Evolutionary conservation across 2,329 filamentous ascomycete genomes (phyloP), one percentile per base, ranked within the genome.

Genomic region (Botrytis deweyae): DNA sequence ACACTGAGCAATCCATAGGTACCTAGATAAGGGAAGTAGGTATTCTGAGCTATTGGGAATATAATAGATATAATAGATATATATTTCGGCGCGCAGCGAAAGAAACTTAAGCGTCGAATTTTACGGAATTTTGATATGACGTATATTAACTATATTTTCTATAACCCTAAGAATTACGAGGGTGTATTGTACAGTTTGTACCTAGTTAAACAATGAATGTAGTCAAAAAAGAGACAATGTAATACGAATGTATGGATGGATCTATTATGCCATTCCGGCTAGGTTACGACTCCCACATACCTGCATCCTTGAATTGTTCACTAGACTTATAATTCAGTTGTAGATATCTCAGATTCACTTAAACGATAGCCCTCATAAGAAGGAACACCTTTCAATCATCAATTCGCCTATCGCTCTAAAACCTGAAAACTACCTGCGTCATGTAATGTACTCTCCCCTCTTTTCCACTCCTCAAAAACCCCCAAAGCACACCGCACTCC

Each of bases 321-420:
- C 14, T 58, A 18, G 25, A 58, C n/a, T 18, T 55, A n/a, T 55
- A 7, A 29, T 33, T 58, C 52, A 29, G 3, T 58, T 18, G 29
- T 18, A 58, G 14, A 29, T 33, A 18, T 58, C 14, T 29, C n/a
- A 33, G 25, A 9, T 58, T 29, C 52, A 58, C 52, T 29, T 33
- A 29, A 33, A 18, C 7, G n/a, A 29, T 58, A 18, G 14, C 52
- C 14, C 52, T 29, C 6, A 29, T 18, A 29, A 58, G 22, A n/a
- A n/a, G 14, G 38, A 40, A 29, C 58, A 29, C 18, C 58, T 36
- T 22, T 36, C 18, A 36, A 40, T 68, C 65, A 42, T 68, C 36
- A 68, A 58, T 68, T 68, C 46, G n/a, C 36, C 36, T 55, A 40
- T 68, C 49, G 49, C 65, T 68, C 65, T 68, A 58, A 58, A 68